A percentile compares a stretch with the other conserved stretches of the same genome.
These are phyloP conservation scores for Aurantiochytrium sp. DNA, from an alignment of 108 stramenopile genomes.

Conservation along the genomic window DNA sequence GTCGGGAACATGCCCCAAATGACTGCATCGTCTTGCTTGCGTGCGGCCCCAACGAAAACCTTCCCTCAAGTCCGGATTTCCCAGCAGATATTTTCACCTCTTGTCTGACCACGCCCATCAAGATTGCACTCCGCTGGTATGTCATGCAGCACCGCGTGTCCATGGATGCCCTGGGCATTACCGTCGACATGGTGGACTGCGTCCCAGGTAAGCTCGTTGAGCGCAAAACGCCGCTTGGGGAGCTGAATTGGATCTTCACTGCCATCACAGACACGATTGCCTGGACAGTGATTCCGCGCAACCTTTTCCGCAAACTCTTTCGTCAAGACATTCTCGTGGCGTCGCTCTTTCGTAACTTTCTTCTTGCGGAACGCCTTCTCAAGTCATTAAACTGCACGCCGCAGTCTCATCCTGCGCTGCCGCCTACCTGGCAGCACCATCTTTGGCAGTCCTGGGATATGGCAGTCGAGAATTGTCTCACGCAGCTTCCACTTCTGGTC, in stretches of 20 bases:
- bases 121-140: slow-evolving; percentile 91
- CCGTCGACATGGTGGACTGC: slow-evolving; percentile 66
- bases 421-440: slow-evolving; percentile 72
- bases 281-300: slow-evolving; percentile 92
- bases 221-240: slow-evolving; percentile 73
- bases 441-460: slow-evolving; percentile 97
- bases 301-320: slow-evolving; percentile 88
- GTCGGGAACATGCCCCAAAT: background rate
- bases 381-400: slow-evolving; percentile 81
- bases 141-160: slow-evolving; percentile 61
- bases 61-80: slow-evolving; percentile 85
- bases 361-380: slow-evolving; percentile 92
- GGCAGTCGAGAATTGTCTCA: slow-evolving; percentile 86
- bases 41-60: slow-evolving; percentile 74
- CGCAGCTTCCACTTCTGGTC: slow-evolving; percentile 37
- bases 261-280: slow-evolving; percentile 98
- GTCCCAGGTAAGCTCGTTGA: slow-evolving; percentile 86
- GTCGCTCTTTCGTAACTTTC: slow-evolving; percentile 91
- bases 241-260: slow-evolving; percentile 99
- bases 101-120: slow-evolving; percentile 93
- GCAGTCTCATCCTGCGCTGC: slow-evolving; percentile 73
- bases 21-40: slow-evolving; percentile 92
- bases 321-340: slow-evolving; percentile 93
- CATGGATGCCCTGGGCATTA: slow-evolving; percentile 43
- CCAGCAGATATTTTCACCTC: slow-evolving; percentile 97